Base-by-base conservation (phyloP, 805 yeast genomes). In the Cyberlindnera mycetangii region DNA sequence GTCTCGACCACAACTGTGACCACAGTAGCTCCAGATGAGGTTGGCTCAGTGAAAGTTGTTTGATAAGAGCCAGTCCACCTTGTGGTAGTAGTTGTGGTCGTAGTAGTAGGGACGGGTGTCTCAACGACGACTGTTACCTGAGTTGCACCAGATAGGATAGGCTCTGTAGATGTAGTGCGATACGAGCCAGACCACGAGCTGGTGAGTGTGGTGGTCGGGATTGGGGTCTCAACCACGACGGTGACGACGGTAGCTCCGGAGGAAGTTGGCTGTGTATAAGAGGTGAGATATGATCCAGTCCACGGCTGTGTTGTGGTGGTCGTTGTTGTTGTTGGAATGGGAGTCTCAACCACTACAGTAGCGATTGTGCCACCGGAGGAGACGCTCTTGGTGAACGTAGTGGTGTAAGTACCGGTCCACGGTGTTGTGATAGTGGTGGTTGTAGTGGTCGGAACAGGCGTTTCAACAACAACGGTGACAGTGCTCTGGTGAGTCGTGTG, bases 391-490 rank as follows among this genome's bases (percentile, higher is more conserved):
- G 53, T 44, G 34, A 38, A 20, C 4, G 49, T 47, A 15, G 49
- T 44, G 16, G 47, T 42, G 41, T 37, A 44, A 7, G 43, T 17
- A n/a, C 45, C 46, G 31, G 44, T 22, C 52, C 52, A 49, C 20
- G 53, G 40, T 8, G 3, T 32, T 36, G 34, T 32, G 16, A 20
- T 16, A 12, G 17, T 21, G 25, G 38, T 21, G 8, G 30, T 35
- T 18, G 9, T 12, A 28, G 42, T 24, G 14, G 28, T 25, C 17
- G 33, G 21, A 7, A 8, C 22, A 7, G 39, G 39, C 5, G 39
- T 36, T 7, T 36, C 31, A 15, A 36, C 39, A 16, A 16, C 39
- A 25, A 25, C 32, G 14, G 39, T 37, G 24, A 37, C n/a, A 9
- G 25, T 14, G 32, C 24, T 25, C 11, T 11, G 21, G 27, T 32